Base-by-base conservation (phyloP, 257 asterid species). In the Solanum chmielewskii region DNA sequence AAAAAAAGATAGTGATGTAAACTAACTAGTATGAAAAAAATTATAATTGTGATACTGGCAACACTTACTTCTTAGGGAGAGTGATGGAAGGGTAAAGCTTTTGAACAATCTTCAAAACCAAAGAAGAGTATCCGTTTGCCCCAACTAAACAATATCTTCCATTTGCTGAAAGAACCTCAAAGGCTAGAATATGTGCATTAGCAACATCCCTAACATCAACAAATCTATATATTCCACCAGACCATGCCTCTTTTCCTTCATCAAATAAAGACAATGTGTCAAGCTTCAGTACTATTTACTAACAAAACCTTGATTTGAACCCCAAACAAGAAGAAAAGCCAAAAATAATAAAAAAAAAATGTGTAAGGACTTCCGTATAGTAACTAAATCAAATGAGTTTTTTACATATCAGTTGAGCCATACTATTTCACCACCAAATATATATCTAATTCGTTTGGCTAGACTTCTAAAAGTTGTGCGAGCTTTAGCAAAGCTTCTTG, bases 141-240 rank as follows among this genome's bases (percentile, higher is more conserved):
- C 90, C 93, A 12, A 94, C 96, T 77, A 93, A 83, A 70, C 91
- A 88, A 85, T 91, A 92, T 85, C 97, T 83, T 7, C 96, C 93
- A 12, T 42, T 91, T 3, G 95, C 95, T 25, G 87, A 85, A 87
- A 90, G 85, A 29, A 87, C 90, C 94, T 93, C 94, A 12, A 92
- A 85, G 44, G 94, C 96, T 77, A 91, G 45, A 71, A 94, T 33
- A 85, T 94, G 97, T 18, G 94, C 94, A 62, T 88, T 86, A 33
- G 91, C 95, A 41, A 94, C 94, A 69, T 93, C 97, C 84, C 95
- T 91, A 70, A 93, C 94, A 84, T 94, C 97, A 29, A 94, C 92
- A 14, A 66, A 92, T 27, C 92, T 76, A 87, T 88, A 92, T 11
- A 88, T 60, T 11, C 91, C 93, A 73, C 74, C 66, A 21, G 92